Evolutionary conservation across 73 alveolate species (phyloP).

Genomic region (Stentor coeruleus): DNA sequence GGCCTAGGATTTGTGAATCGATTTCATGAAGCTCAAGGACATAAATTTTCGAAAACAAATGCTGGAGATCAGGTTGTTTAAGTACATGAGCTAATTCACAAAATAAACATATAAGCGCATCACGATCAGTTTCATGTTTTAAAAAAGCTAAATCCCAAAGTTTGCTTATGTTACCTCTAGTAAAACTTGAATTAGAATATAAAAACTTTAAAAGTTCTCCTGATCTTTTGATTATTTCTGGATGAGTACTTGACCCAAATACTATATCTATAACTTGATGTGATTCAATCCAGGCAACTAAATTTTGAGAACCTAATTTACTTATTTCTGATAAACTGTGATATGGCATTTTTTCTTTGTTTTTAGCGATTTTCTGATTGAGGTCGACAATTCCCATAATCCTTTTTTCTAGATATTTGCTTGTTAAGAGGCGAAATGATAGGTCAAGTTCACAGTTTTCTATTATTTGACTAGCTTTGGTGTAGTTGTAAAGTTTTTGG

Average conservation of each 20-base stretch:
- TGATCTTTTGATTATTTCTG: constrained; percentile 49
- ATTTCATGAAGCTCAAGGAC: background rate
- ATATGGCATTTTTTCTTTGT: constrained; percentile 23
- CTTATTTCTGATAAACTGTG: background rate
- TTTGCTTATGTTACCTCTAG: constrained; percentile 36
- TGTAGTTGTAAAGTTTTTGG: background rate
- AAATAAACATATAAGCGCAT: background rate
- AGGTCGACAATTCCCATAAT: constrained; percentile 44
- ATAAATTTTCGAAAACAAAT: background rate
- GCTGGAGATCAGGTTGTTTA: background rate
- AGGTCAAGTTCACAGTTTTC: constrained; percentile 48
- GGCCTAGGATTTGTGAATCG: background rate
- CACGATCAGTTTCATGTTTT: constrained; percentile 60
- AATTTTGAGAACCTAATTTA: background rate
- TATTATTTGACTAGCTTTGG: background rate
- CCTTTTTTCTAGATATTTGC: constrained; percentile 52
- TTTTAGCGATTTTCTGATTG: constrained; percentile 28
- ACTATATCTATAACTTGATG: constrained; percentile 43
- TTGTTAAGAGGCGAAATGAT: constrained; percentile 36
- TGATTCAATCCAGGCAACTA: constrained; percentile 36
- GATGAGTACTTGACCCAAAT: constrained; percentile 57
- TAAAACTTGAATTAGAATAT: constrained; percentile 36
- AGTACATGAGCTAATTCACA: background rate
- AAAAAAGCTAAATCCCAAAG: constrained; percentile 62
- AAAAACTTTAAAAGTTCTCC: constrained; percentile 41